Base-by-base conservation (phyloP, 1,139 yeast genomes). In the Geotrichum histeridarum region DNA sequence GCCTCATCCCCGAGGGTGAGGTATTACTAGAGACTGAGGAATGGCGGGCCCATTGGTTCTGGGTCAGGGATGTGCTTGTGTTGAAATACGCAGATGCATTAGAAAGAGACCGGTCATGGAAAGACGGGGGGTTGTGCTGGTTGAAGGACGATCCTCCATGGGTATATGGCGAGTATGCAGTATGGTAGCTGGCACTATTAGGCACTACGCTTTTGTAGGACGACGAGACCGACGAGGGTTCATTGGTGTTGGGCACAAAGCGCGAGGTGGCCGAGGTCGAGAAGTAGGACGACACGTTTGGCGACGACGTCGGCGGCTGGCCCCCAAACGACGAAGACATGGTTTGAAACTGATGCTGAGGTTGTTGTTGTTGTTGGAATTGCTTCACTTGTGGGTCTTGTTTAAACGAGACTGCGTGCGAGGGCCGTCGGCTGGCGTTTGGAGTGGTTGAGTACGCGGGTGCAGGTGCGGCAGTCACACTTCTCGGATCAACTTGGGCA, bases 181-280 rank as follows among this genome's bases (percentile, higher is more conserved):
- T 49, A 30, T 53, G 56, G 27, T 49, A 53, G 27, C 53, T 49
- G 8, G 53, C 56, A 37, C 36, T 43, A 33, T 44, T 42, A 39
- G 55, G 57, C 43, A 48, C 58, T 5, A 53, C 58, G 22, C 57
- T 54, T 35, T 64, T 64, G 57, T 67, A 67, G n/a, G 66, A 61
- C 2, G 67, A 61, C n/a, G 67, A 61, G 2, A 66, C 67, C 3
- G 68, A 63, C 14, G 67, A 61, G 8, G 70, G 70, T 51, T 64
- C 67, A 55, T 66, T 64, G 8, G 67, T 61, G 54, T 64, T 59
- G 8, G 68, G 67, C 15, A 62, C 67, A 30, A 60, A 61, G 42
- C 61, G 58, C 11, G 68, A 53, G 8, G 55, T 42, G 33, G 53
- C 33, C 6, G 55, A 53, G 14, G 46, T 39, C 2, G 57, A 54